These are phyloP conservation scores for Saccharomycopsis sp. DNA, from an alignment of 805 yeast species.

Conservation along the genomic window DNA sequence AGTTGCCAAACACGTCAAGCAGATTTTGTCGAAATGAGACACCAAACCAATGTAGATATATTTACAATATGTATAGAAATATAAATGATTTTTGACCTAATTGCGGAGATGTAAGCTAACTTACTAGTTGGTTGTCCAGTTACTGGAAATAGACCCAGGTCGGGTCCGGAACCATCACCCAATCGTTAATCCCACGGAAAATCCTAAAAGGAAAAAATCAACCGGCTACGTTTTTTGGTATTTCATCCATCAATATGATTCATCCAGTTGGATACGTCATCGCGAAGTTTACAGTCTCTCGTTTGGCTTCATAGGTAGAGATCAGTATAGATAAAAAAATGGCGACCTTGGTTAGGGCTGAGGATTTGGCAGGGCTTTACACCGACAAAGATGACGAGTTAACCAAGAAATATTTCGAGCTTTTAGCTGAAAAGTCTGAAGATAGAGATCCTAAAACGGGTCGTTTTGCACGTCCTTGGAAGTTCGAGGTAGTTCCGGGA, in stretches of 20 bases:
- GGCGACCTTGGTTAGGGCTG: slow-evolving; percentile 14
- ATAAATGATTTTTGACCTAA: no score
- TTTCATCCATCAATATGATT: no score
- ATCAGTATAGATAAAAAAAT: background rate
- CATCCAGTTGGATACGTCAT: background rate
- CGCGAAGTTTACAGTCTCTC: background rate
- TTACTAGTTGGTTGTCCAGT: no score
- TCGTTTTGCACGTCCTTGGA: slow-evolving; percentile 17
- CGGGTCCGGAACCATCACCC: no score
- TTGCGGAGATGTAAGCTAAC: no score
- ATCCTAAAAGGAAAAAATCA: background rate
- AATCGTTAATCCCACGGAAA: background rate
- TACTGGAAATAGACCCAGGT: background rate
- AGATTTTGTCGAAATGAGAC: slow-evolving; percentile 36
- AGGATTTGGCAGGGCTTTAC: slow-evolving; percentile 13
- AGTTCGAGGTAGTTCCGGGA: slow-evolving; percentile 34
- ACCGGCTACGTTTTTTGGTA: background rate
- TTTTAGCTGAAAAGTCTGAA: slow-evolving; percentile 1
- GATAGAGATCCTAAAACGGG: slow-evolving; percentile 7
- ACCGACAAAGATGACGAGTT: slow-evolving; percentile 10
- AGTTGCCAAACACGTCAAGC: slow-evolving; percentile 64
- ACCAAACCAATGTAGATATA: no score
- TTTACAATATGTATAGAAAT: no score
- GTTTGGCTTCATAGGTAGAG: background rate
- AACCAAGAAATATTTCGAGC: slow-evolving; percentile 3